Evolutionary conservation across 2,329 filamentous ascomycete genomes (phyloP).

Genomic region (Verticillium isaacii): DNA sequence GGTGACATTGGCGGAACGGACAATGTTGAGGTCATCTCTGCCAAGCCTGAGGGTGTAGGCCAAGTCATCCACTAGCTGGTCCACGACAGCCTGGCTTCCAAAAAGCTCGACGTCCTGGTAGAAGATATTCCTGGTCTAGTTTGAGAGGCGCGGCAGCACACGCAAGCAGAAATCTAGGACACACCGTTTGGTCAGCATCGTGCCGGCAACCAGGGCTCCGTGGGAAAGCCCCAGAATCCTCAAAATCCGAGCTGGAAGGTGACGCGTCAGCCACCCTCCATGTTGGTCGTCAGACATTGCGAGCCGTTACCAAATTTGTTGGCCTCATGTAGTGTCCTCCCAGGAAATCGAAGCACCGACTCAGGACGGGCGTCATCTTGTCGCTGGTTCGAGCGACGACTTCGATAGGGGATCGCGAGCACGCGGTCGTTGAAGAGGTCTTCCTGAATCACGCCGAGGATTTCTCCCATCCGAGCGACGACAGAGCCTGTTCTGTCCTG

Average conservation of each 20-base stretch:
- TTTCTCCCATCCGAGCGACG: constrained; percentile 49
- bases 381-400: constrained; percentile 17
- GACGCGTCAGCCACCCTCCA: background rate
- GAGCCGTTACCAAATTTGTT: constrained; percentile 43
- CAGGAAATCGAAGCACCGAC: constrained; percentile 37
- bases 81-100: constrained; percentile 61
- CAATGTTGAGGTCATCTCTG: constrained; percentile 65
- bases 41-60: constrained; percentile 63
- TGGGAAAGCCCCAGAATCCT: constrained; percentile 56
- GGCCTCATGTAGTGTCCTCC: constrained; percentile 38
- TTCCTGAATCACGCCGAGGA: constrained; percentile 47
- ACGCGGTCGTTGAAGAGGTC: constrained; percentile 37
- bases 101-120: constrained; percentile 74
- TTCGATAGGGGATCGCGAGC: constrained; percentile 43
- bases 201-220: constrained; percentile 50
- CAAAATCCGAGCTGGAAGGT: constrained; percentile 45
- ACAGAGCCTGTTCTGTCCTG: constrained; percentile 17
- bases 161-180: constrained; percentile 15
- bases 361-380: constrained; percentile 1
- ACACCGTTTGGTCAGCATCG: constrained; percentile 58
- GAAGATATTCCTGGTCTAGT: constrained; percentile 62
- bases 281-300: too few relatives aligned
- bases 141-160: background rate
- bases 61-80: constrained; percentile 69
- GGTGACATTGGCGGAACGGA: constrained; percentile 27